phyloP scores from a whole-genome alignment of 164 flowering plant genomes.

The Nymphaea colorata region DNA sequence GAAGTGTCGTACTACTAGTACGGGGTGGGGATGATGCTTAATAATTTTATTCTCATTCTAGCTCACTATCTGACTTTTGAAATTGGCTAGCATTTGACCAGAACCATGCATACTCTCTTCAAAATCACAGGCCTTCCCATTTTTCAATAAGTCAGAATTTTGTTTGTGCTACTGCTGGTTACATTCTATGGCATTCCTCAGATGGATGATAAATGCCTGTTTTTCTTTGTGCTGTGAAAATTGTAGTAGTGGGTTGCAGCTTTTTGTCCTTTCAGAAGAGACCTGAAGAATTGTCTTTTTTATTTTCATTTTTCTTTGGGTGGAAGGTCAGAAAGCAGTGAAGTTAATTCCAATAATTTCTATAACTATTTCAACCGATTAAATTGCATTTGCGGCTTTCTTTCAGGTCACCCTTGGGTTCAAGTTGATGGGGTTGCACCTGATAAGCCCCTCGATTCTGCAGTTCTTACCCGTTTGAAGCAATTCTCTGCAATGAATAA shows the following conservation, averaged over 20 bases:
- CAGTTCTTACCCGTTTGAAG: conserved; percentile 62
- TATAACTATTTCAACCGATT: neutral
- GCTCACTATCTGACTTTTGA: neutral
- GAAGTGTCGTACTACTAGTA: neutral
- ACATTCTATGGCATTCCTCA: neutral
- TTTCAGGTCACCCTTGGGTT: conserved; percentile 82
- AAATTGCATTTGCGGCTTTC: neutral
- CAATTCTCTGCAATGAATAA: conserved; percentile 84
- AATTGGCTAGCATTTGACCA: neutral
- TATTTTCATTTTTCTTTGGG: no score
- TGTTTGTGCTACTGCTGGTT: neutral
- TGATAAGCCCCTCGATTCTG: conserved; percentile 80
- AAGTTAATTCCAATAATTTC: neutral
- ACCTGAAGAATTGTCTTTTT: no score
- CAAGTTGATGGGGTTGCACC: conserved; percentile 67
- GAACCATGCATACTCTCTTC: neutral
- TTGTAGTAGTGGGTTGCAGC: no score
- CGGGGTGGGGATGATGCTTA: no score
- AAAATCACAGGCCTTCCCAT: neutral
- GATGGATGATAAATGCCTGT: neutral
- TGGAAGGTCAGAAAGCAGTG: no score
- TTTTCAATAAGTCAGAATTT: neutral
- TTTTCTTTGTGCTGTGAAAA: neutral
- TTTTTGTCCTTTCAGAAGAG: no score
- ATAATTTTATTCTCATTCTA: neutral